Evolutionary conservation across 352 stramenopile genomes (phyloP), one percentile per base, ranked within the genome.

Genomic region (Globisporangium viniferum): DNA sequence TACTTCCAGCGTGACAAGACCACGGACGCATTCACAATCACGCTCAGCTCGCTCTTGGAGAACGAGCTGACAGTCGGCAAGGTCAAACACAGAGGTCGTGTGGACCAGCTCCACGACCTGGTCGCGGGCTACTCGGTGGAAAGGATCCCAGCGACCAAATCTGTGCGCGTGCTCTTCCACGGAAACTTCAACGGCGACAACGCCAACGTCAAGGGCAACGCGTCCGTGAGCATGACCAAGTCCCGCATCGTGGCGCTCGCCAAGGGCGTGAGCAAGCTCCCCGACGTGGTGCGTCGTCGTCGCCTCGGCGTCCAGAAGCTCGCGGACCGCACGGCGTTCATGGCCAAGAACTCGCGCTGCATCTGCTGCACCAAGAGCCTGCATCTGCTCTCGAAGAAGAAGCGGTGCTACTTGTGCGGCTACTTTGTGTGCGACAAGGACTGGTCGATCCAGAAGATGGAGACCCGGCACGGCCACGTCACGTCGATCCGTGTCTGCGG

Each of bases 251-350:
- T 82, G 76, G 63, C 66, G 8, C 64, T 87, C 48, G 79, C 79
- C 44, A 70, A 66, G 6, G 77, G 75, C 67, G 72, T 71, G 1
- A 75, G 73, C 18, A 68, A 74, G 0, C 60, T 92, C 3, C 74
- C 79, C 4, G 73, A 77, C 8, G 62, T 92, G 10, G 75, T 93
- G 20, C 79, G 80, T 0, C 76, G 85, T 14, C 79, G 80, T 0
- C 81, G 85, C 5, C 81, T 93, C 39, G 82, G 81, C n/a, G 73
- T 76, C 4, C 84, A 91, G 62, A 73, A 75, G 33, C 73, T 92
- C 2, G 76, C 83, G 0, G 73, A 91, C 66, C 73, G 64, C 36
- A 70, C 63, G 20, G 56, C 75, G 1, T 76, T 90, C 54, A 66
- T 80, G 8, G 72, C 76, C 6, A 81, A 68, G 14, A 92, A 90